These are phyloP conservation scores for Botrytis pseudocinerea DNA, from an alignment of 2,329 filamentous ascomycete genomes.

Conservation along the genomic window DNA sequence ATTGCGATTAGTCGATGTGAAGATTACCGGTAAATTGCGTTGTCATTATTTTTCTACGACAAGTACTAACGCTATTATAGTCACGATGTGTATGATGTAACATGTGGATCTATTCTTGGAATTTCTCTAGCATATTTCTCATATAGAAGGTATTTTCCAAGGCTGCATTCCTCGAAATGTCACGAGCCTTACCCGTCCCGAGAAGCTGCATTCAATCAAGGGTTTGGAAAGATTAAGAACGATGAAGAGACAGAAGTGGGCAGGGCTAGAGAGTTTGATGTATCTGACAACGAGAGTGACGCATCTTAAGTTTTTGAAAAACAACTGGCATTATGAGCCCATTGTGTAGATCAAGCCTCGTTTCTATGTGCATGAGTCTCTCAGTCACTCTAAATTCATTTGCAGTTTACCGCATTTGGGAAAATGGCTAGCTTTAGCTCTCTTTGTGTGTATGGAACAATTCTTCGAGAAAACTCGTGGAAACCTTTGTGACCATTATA, in stretches of 20 bases:
- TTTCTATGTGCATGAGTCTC: not conserved
- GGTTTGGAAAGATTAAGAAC: conserved; percentile 40
- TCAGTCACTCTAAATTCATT: not conserved
- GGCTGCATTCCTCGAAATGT: conserved; percentile 53
- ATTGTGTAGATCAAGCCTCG: not conserved
- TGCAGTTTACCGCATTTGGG: not conserved
- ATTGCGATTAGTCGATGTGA: conserved; percentile 69
- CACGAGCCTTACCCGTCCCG: conserved; percentile 56
- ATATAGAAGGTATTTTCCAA: conserved; percentile 65
- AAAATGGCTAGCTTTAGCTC: not conserved
- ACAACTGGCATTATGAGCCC: not conserved
- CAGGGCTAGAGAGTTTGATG: conserved; percentile 25
- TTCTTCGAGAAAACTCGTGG: not conserved
- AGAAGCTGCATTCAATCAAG: conserved; percentile 36
- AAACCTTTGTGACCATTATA: not conserved
- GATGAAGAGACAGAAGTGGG: conserved; percentile 37
- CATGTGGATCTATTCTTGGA: conserved; percentile 60
- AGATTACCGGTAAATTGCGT: conserved; percentile 56
- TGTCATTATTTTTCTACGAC: conserved; percentile 6
- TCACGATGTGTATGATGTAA: conserved; percentile 71
- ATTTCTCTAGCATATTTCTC: conserved; percentile 63
- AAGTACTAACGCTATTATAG: conserved; percentile 25
- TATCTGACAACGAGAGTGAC: conserved; percentile 23
- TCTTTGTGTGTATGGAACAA: conserved; percentile 5
- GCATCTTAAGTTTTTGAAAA: not conserved